These are phyloP conservation scores for Ambrosia trifida DNA, from an alignment of 129 eudicot species.

Conservation along the genomic window DNA sequence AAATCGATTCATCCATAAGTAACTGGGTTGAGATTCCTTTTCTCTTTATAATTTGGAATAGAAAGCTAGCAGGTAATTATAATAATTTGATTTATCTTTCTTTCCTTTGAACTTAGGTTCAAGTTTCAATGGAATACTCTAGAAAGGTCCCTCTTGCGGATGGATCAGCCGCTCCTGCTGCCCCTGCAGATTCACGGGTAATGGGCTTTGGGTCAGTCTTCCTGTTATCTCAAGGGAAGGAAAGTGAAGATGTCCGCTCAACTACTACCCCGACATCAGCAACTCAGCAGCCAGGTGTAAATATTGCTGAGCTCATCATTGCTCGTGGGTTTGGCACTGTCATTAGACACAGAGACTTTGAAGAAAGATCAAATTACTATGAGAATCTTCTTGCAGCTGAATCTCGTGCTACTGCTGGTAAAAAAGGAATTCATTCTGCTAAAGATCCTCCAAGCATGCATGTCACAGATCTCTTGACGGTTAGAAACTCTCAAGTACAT, in stretches of 20 bases:
- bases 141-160: slow-evolving; percentile 78
- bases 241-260: slow-evolving; percentile 51
- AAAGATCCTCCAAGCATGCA: slow-evolving; percentile 84
- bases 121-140: slow-evolving; percentile 97
- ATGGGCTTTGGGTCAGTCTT: slow-evolving; percentile 98
- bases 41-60: background rate
- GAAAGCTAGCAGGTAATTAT: background rate
- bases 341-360: slow-evolving; percentile 88
- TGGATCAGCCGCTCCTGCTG: slow-evolving; percentile 56
- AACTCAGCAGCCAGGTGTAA: slow-evolving; percentile 60
- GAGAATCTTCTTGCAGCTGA: slow-evolving; percentile 94
- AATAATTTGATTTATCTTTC: background rate
- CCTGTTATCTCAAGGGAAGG: slow-evolving; percentile 58
- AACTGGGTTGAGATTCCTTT: background rate
- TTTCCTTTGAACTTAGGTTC: slow-evolving; percentile 50
- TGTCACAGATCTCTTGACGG: slow-evolving; percentile 74
- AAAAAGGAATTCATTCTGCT: slow-evolving; percentile 75
- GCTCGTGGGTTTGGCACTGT: slow-evolving; percentile 85
- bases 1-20: background rate
- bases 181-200: slow-evolving; percentile 68
- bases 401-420: slow-evolving; percentile 73
- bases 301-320: slow-evolving; percentile 78
- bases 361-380: slow-evolving; percentile 88
- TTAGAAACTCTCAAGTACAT: slow-evolving; percentile 32
- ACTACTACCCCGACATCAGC: slow-evolving; percentile 43